A percentile compares a stretch with the other conserved stretches of the same genome.
Conservation (phyloP, 2,329 filamentous ascomycete genomes). For the Aspergillus sp. region DNA sequence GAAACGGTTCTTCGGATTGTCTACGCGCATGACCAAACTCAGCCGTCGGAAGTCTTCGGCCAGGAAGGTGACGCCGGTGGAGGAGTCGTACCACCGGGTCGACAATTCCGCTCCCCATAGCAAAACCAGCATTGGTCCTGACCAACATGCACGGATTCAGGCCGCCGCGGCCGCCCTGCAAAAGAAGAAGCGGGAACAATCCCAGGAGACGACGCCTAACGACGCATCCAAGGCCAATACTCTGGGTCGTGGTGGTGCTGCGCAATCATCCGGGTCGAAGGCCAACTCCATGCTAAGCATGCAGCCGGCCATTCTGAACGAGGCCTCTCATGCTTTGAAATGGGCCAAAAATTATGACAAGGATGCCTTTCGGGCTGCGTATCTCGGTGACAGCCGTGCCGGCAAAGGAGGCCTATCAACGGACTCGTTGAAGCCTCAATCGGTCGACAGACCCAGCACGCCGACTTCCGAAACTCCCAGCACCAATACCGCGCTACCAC, state of each 20-base stretch:
- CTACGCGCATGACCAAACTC: constrained; percentile 60
- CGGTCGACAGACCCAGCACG: constrained; percentile 27
- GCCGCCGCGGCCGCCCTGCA: constrained; percentile 80
- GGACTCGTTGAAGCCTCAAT: constrained; percentile 32
- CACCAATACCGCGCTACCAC: constrained; percentile 21
- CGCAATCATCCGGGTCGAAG: constrained; percentile 49
- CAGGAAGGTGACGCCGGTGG: constrained; percentile 47
- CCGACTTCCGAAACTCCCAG: constrained; percentile 16
- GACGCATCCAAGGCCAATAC: constrained; percentile 48
- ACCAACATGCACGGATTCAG: constrained; percentile 89
- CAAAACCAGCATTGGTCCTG: constrained; percentile 77
- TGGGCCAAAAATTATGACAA: constrained; percentile 93
- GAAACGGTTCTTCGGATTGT: constrained; percentile 83
- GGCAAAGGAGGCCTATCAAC: constrained; percentile 54
- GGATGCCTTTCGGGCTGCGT: constrained; percentile 74
- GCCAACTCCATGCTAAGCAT: constrained; percentile 85
- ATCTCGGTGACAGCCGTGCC: constrained; percentile 64
- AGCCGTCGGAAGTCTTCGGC: constrained; percentile 63
- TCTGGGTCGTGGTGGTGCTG: constrained; percentile 25
- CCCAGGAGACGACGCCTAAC: constrained; percentile 34
- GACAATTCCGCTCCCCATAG: constrained; percentile 51
- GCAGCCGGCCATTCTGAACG: constrained; percentile 72
- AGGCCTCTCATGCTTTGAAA: constrained; percentile 89
- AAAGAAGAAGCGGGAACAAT: constrained; percentile 56
- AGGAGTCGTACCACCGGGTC: constrained; percentile 46